Base-by-base conservation (phyloP, 2,329 filamentous ascomycete species). In the Amesomyces nigricolor region DNA sequence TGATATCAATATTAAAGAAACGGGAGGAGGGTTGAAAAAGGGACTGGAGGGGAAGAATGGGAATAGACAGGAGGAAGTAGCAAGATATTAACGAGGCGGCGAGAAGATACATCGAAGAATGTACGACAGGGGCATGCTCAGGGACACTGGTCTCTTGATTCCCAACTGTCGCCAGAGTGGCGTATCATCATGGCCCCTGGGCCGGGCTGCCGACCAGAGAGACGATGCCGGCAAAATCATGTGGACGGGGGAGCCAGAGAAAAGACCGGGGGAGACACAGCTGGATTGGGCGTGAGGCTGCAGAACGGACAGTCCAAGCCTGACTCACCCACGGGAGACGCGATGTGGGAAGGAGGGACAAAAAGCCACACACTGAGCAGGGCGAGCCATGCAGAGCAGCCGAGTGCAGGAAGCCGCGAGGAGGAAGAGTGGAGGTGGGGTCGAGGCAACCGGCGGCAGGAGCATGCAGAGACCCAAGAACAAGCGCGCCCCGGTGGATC, bases 101-200 rank as follows among this genome's bases (percentile, higher is more conserved):
- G 47, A 54, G 38, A 56, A 56, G 51, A 52, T 54, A 57, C 49
- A 43, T 58, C 22, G 19, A 35, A n/a, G 32, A 45, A 3, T 26
- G 14, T 5, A 3, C 7, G 32, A 47, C 38, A 44, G 45, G 46
- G 38, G 46, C 14, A n/a, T 38, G 14, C n/a, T 48, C 16, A 45
- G 48, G 35, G 7, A 44, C 42, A 53, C 47, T 53, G 49, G 53
- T 57, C 50, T 52, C 57, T 56, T 43, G 22, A 53, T 60, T 35
- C 57, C 56, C 52, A 58, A 57, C 60, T 53, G 17, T 63, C 61
- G 61, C 47, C 46, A 57, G 59, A 65, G 68, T 71, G 70, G 70
- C 70, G 69, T 67, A 63, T 52, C 48, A 61, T 62, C 67, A 62
- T 65, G 67, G 69, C 64, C 65, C 65, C 55, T 60, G 58, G 59